Conservation (phyloP, 257 asterid species). For the Knoxia roxburghii region DNA sequence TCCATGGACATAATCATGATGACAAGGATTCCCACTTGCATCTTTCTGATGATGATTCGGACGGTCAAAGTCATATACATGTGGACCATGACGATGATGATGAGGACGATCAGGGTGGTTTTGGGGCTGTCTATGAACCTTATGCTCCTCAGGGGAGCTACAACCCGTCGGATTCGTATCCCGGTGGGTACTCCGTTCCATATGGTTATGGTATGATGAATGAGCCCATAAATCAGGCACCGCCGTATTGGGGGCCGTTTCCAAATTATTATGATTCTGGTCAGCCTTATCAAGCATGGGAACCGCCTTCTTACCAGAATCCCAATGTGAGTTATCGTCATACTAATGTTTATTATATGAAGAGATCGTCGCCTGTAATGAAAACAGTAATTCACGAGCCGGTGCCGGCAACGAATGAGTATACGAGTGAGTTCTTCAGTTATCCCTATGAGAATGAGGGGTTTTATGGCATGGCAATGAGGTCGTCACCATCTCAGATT, state of each 20-base stretch:
- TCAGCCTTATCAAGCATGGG: slow-evolving; percentile 28
- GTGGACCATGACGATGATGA: slow-evolving; percentile 7
- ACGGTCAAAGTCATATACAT: slow-evolving; percentile 28
- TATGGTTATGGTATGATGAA: slow-evolving; percentile 19
- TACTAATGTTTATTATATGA: slow-evolving; percentile 67
- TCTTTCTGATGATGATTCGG: slow-evolving; percentile 50
- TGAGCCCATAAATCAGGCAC: slow-evolving; percentile 23
- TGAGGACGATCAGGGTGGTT: slow-evolving; percentile 12
- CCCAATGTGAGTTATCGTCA: slow-evolving; percentile 10
- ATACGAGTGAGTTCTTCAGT: slow-evolving; percentile 53
- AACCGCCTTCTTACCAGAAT: slow-evolving; percentile 15
- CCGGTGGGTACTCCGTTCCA: slow-evolving; percentile 13
- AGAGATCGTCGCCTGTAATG: slow-evolving; percentile 55
- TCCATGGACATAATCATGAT: slow-evolving; percentile 32
- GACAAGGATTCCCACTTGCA: slow-evolving; percentile 48
- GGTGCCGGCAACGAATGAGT: slow-evolving; percentile 45
- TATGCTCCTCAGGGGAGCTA: neutral
- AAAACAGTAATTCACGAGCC: slow-evolving; percentile 71
- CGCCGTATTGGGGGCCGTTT: slow-evolving; percentile 21
- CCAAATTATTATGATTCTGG: slow-evolving; percentile 7
- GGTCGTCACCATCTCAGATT: slow-evolving; percentile 17
- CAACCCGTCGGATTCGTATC: neutral
- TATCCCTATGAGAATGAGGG: slow-evolving; percentile 39
- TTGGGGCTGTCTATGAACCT: neutral
- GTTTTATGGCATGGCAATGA: slow-evolving; percentile 36